A percentile compares a stretch with the other conserved stretches of the same genome.
Conservation (phyloP, 192 early-diverging fungal genomes). For the Entomortierella parvispora region DNA sequence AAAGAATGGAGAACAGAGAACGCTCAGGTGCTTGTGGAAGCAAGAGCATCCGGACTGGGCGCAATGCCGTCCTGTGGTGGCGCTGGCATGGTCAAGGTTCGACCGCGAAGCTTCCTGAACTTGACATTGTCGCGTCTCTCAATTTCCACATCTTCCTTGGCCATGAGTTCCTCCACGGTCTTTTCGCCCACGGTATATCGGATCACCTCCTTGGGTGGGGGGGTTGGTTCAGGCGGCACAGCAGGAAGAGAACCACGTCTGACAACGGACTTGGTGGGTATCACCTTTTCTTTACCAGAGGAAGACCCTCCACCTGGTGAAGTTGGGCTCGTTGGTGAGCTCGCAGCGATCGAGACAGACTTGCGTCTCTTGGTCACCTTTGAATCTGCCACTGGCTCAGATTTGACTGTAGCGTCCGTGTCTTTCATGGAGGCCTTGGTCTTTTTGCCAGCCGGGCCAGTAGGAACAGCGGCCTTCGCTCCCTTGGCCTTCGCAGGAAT, state of each 20-base stretch:
- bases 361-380: conserved; percentile 9
- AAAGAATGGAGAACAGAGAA: no score
- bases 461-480: no score
- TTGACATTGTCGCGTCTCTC: conserved; percentile 46
- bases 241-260: conserved; percentile 39
- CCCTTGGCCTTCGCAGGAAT: conserved; percentile 4
- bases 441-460: background rate
- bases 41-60: background rate
- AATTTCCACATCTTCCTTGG: conserved; percentile 44
- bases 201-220: conserved; percentile 46
- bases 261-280: conserved; percentile 15
- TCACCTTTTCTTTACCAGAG: background rate
- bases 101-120: conserved; percentile 42
- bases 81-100: conserved; percentile 42
- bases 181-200: conserved; percentile 47
- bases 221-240: conserved; percentile 30
- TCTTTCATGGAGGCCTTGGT: conserved; percentile 8
- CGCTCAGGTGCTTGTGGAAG: no score
- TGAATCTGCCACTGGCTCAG: background rate
- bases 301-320: background rate
- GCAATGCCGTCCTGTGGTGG: conserved; percentile 21
- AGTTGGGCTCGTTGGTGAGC: background rate
- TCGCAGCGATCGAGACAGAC: no score
- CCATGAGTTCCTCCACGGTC: conserved; percentile 44
- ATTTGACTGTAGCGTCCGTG: background rate